Evolutionary conservation across 805 yeast genomes (phyloP).

Genomic region (Ogataea corticis): DNA sequence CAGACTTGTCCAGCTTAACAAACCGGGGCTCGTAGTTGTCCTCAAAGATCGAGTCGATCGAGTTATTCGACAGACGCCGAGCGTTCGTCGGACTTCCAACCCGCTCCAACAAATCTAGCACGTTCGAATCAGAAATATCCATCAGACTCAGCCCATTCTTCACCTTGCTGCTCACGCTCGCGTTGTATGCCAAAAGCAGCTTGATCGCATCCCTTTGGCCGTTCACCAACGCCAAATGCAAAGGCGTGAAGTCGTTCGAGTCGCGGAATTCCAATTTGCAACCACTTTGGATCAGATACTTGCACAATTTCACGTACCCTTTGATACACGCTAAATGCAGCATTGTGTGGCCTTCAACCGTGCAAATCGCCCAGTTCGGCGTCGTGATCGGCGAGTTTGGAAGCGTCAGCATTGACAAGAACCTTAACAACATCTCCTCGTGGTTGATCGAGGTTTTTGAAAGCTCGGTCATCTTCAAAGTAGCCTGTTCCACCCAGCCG

Average conservation of each 20-base stretch:
- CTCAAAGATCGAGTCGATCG: constrained; percentile 28
- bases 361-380: constrained; percentile 82
- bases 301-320: constrained; percentile 63
- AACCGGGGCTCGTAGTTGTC: constrained; percentile 26
- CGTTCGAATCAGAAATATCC: constrained; percentile 43
- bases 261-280: constrained; percentile 73
- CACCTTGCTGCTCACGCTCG: constrained; percentile 54
- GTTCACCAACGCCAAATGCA: constrained; percentile 79
- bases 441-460: constrained; percentile 46
- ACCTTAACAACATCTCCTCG: constrained; percentile 50
- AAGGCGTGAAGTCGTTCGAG: constrained; percentile 79
- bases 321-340: constrained; percentile 81
- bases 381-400: constrained; percentile 59
- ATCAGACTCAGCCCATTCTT: constrained; percentile 47
- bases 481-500: constrained; percentile 56
- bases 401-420: constrained; percentile 59
- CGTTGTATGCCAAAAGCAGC: constrained; percentile 61
- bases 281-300: constrained; percentile 62
- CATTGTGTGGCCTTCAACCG: constrained; percentile 81
- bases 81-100: constrained; percentile 3
- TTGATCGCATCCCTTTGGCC: constrained; percentile 71
- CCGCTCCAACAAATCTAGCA: constrained; percentile 34
- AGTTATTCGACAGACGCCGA: constrained; percentile 31
- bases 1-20: constrained; percentile 20
- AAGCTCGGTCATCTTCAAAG: constrained; percentile 48